These are phyloP conservation scores for Aspergillaceae sp. DNA, from an alignment of 2,329 filamentous ascomycete genomes.

Conservation along the genomic window DNA sequence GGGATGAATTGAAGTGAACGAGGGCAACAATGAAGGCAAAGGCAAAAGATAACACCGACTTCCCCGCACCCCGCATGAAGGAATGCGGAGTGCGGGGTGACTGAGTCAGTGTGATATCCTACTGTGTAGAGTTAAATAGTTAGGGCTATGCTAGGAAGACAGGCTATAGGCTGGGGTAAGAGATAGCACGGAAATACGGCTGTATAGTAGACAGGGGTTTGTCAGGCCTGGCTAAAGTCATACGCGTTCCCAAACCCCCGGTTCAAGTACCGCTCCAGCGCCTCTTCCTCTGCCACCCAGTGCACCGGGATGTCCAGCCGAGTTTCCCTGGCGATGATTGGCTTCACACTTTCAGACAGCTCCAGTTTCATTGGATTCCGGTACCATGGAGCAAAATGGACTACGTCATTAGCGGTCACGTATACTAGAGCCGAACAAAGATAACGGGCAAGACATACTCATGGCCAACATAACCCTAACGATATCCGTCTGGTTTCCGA, in stretches of 20 bases:
- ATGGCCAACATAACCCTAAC: slow-evolving; percentile 53
- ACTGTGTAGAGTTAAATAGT: too few species aligned
- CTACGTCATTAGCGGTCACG: slow-evolving; percentile 3
- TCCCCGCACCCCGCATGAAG: background rate
- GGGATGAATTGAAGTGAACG: too few species aligned
- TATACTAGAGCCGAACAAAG: background rate
- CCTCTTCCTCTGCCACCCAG: slow-evolving; percentile 39
- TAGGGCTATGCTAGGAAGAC: background rate
- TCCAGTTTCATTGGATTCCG: slow-evolving; percentile 51
- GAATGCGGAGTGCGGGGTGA: too few species aligned
- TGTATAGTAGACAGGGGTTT: too few species aligned
- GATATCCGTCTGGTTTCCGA: slow-evolving; percentile 47
- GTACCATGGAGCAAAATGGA: slow-evolving; percentile 53
- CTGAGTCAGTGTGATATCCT: too few species aligned
- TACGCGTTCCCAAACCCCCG: slow-evolving; percentile 55
- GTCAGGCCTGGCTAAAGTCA: slow-evolving; percentile 46
- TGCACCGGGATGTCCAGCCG: slow-evolving; percentile 45
- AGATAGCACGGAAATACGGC: too few species aligned
- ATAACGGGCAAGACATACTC: slow-evolving; percentile 17
- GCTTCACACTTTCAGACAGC: slow-evolving; percentile 43
- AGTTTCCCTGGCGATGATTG: slow-evolving; percentile 35
- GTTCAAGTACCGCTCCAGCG: slow-evolving; percentile 44
- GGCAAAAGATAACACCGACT: background rate
- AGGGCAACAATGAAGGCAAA: background rate
- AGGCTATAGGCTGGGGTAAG: too few species aligned